Percentiles rank a stretch among this genome's conserved stretches.
Conservation (phyloP, 345 rosid genomes). For the Gossypium longicalyx region DNA sequence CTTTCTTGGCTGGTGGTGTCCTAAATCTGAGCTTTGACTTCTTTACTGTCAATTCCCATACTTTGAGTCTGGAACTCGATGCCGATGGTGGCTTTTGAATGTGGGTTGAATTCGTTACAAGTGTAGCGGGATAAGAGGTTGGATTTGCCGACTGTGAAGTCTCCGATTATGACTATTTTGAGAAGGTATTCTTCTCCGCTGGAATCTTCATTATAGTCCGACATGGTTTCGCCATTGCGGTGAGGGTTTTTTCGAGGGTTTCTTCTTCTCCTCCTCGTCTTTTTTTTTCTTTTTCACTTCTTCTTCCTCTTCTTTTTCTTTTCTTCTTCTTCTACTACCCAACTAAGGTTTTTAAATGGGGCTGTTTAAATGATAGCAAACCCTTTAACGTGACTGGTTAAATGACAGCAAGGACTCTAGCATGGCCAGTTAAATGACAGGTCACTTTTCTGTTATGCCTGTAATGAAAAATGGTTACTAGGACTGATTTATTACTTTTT, state of each 20-base stretch:
- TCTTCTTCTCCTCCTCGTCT: rapidly evolving
- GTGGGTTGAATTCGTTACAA: constrained; percentile 78
- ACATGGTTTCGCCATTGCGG: constrained; percentile 27
- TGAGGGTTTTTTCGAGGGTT: not conserved
- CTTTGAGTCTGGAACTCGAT: constrained; percentile 90
- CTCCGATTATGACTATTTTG: constrained; percentile 82
- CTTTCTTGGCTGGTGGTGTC: constrained; percentile 93
- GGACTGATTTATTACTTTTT: too few species aligned
- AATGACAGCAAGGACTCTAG: too few species aligned
- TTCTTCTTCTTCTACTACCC: too few species aligned
- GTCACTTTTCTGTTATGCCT: too few species aligned
- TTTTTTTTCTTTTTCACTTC: too few species aligned
- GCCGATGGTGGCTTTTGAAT: constrained; percentile 86
- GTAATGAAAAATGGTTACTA: too few species aligned
- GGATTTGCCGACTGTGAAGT: constrained; percentile 93
- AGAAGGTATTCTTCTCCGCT: constrained; percentile 75
- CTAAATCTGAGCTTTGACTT: constrained; percentile 93
- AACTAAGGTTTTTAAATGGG: too few species aligned
- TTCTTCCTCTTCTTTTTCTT: rapidly evolving
- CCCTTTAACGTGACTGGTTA: too few species aligned
- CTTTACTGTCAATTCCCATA: constrained; percentile 73
- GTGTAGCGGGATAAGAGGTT: constrained; percentile 85
- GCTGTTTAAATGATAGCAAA: too few species aligned
- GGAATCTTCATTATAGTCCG: constrained; percentile 60
- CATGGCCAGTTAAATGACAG: too few species aligned